Evolutionary conservation across 495 filamentous ascomycete genomes (phyloP).

Genomic region (Penicillium lividum): DNA sequence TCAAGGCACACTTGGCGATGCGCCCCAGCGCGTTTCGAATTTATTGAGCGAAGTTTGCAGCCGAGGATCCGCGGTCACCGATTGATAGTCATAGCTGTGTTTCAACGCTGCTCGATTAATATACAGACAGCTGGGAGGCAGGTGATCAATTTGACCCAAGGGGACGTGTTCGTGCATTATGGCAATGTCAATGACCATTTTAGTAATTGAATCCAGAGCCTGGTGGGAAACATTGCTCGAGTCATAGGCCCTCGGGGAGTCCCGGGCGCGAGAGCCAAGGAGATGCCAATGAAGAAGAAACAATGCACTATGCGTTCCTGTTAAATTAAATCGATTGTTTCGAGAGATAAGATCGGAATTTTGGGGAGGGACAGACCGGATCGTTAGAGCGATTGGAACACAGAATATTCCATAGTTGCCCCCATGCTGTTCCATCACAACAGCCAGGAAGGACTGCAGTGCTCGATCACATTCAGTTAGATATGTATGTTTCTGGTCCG

Average conservation of each 20-base stretch:
- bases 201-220: slow-evolving; percentile 23
- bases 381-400: slow-evolving; percentile 26
- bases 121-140: slow-evolving; percentile 27
- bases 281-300: slow-evolving; percentile 14
- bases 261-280: too few relatives aligned
- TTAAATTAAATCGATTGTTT: neutral
- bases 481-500: slow-evolving; percentile 17
- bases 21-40: too few relatives aligned
- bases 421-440: slow-evolving; percentile 27
- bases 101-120: slow-evolving; percentile 21
- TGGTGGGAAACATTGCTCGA: slow-evolving; percentile 10
- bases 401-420: slow-evolving; percentile 26
- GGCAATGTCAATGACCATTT: slow-evolving; percentile 25
- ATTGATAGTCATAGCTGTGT: neutral
- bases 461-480: slow-evolving; percentile 18
- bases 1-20: too few relatives aligned
- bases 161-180: slow-evolving; percentile 22
- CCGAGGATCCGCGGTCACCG: too few relatives aligned
- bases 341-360: neutral
- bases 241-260: neutral
- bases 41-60: too few relatives aligned
- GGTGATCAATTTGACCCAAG: slow-evolving; percentile 10
- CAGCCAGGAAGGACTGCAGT: slow-evolving; percentile 22
- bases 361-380: slow-evolving; percentile 26
- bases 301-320: slow-evolving; percentile 2